These are phyloP conservation scores for Fragaria ananassa DNA, from an alignment of 306 rosid genomes.

Conservation along the genomic window DNA sequence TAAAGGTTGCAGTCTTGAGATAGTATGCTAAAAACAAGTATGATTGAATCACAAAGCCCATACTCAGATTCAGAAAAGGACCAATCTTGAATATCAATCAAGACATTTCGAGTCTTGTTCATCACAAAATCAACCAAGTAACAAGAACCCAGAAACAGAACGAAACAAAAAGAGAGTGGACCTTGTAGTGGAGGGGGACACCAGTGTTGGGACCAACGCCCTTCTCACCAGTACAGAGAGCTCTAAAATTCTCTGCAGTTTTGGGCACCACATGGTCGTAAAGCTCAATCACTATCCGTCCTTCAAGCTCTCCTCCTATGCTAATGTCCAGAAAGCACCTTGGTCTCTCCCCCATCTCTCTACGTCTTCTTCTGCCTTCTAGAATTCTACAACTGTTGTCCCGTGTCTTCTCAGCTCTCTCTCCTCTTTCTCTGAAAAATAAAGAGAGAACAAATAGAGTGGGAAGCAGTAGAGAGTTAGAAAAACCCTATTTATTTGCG, in stretches of 20 bases:
- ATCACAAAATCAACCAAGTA: neutral
- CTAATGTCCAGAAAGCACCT: conserved; percentile 76
- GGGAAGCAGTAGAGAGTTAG: neutral
- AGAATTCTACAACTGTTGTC: neutral
- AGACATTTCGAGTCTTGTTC: neutral
- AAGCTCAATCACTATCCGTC: conserved; percentile 75
- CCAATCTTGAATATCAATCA: neutral
- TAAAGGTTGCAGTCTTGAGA: neutral
- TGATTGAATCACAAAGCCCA: neutral
- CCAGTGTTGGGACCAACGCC: conserved; percentile 81
- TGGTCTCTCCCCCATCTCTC: conserved; percentile 47
- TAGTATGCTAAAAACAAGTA: neutral
- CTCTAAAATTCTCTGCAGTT: conserved; percentile 79
- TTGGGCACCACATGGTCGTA: conserved; percentile 69
- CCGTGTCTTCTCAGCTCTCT: neutral
- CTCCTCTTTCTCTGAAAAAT: neutral
- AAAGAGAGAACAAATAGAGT: neutral
- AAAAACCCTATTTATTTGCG: conserved; percentile 11
- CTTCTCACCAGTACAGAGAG: conserved; percentile 87
- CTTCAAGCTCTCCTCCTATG: conserved; percentile 85
- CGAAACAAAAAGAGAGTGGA: conserved; percentile 13
- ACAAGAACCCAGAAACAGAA: conserved; percentile 7
- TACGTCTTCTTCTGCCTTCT: neutral
- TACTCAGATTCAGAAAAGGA: neutral
- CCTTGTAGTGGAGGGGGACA: conserved; percentile 87